These are phyloP conservation scores for Saccharomycopsis malanga DNA, from an alignment of 805 yeast species.

Conservation along the genomic window DNA sequence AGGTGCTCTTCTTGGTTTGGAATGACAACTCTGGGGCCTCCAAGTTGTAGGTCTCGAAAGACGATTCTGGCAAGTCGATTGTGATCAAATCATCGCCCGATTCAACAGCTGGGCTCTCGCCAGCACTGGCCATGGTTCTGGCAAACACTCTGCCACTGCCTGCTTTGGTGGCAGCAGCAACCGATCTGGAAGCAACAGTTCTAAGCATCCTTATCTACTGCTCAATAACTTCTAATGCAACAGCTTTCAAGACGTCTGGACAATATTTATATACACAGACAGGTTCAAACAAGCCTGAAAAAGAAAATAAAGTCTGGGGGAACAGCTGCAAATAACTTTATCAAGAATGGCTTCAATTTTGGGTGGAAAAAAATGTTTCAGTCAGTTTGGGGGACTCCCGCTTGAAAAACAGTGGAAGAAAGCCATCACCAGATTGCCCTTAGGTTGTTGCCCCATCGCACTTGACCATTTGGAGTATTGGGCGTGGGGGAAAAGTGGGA, in stretches of 20 bases:
- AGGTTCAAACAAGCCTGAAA: too few relatives aligned
- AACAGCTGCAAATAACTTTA: background rate
- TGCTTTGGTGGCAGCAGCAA: conserved; percentile 24
- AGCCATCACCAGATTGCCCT: conserved; percentile 2
- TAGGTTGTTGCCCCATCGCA: too few relatives aligned
- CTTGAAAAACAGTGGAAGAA: background rate
- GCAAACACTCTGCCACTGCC: conserved; percentile 14
- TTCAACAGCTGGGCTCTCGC: conserved; percentile 17
- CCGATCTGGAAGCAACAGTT: conserved; percentile 20
- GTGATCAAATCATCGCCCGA: conserved; percentile 30
- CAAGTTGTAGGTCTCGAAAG: conserved; percentile 81
- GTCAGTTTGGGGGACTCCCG: background rate
- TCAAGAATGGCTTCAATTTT: too few relatives aligned
- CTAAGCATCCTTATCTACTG: conserved; percentile 10
- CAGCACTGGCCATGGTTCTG: conserved; percentile 30
- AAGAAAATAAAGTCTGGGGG: background rate
- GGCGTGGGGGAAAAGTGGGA: too few relatives aligned
- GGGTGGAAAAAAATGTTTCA: too few relatives aligned
- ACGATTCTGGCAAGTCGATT: conserved; percentile 65
- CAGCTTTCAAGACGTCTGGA: background rate
- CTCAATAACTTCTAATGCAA: background rate
- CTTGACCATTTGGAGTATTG: too few relatives aligned
- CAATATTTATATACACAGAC: too few relatives aligned
- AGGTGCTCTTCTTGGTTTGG: conserved; percentile 71
- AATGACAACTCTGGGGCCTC: conserved; percentile 65